These are phyloP conservation scores for Xylaria sp. DNA, from an alignment of 2,329 filamentous ascomycete species.

Conservation along the genomic window DNA sequence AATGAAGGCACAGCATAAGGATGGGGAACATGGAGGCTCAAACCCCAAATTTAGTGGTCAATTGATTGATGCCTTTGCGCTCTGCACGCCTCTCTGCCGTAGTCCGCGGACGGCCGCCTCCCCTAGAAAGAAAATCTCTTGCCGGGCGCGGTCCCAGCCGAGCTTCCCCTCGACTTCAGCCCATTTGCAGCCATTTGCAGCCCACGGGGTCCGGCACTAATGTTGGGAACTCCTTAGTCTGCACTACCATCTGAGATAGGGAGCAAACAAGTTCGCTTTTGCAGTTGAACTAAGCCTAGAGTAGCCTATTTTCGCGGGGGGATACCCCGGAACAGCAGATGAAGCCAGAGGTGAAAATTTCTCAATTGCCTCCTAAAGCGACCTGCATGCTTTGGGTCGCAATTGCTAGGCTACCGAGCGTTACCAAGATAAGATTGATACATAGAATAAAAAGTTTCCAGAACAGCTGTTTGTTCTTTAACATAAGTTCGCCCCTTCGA, in stretches of 20 bases:
- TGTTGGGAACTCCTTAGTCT: slow-evolving; percentile 3
- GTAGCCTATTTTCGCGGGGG: slow-evolving; percentile 2
- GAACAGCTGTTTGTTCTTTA: background rate
- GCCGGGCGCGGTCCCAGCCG: slow-evolving; percentile 31
- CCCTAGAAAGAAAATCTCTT: slow-evolving; percentile 25
- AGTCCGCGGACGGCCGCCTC: slow-evolving; percentile 7
- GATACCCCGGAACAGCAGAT: slow-evolving; percentile 3
- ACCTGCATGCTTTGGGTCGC: background rate
- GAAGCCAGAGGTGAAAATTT: background rate
- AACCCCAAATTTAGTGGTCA: slow-evolving; percentile 24
- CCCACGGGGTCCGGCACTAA: slow-evolving; percentile 28
- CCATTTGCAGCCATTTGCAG: slow-evolving; percentile 25
- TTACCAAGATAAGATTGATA: background rate
- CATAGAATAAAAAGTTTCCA: background rate
- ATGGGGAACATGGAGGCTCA: slow-evolving; percentile 19
- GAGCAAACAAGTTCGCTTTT: background rate
- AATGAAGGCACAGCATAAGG: slow-evolving; percentile 12
- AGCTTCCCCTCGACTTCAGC: slow-evolving; percentile 14
- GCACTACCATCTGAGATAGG: background rate
- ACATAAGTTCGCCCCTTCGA: background rate
- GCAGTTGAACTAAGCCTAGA: slow-evolving; percentile 3
- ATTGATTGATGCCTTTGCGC: slow-evolving; percentile 18
- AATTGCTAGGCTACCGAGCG: background rate
- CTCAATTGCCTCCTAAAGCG: background rate
- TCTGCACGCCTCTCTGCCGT: slow-evolving; percentile 19